phyloP scores from a whole-genome alignment of 2,329 filamentous ascomycete species.

The Fusarium armeniacum region DNA sequence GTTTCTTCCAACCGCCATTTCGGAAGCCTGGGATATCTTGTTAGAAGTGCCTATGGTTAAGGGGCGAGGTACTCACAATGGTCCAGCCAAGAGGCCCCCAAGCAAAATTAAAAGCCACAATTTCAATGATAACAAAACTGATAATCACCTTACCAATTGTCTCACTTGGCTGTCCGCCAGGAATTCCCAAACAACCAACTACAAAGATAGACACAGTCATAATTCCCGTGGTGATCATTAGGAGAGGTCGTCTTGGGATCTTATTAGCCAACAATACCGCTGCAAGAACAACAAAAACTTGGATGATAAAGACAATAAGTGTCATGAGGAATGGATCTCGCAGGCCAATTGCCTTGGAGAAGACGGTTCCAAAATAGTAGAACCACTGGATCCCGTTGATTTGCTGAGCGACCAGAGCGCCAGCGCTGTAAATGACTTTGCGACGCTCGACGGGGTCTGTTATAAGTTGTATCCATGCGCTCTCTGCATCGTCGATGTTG shows the following conservation, averaged over 20 bases:
- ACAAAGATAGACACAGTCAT: constrained; percentile 59
- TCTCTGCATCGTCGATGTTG: constrained; percentile 48
- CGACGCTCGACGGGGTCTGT: constrained; percentile 61
- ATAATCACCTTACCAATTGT: constrained; percentile 58
- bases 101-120: constrained; percentile 61
- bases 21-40: constrained; percentile 52
- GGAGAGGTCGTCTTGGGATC: constrained; percentile 56
- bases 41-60: neutral
- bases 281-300: constrained; percentile 58
- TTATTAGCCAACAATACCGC: constrained; percentile 59
- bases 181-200: constrained; percentile 59
- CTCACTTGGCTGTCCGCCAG: constrained; percentile 46
- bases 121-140: constrained; percentile 59
- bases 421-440: constrained; percentile 61
- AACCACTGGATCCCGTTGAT: constrained; percentile 65
- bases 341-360: constrained; percentile 59
- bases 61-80: constrained; percentile 46
- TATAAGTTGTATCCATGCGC: constrained; percentile 58
- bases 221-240: constrained; percentile 56
- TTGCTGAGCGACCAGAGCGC: constrained; percentile 62
- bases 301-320: constrained; percentile 59
- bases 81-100: constrained; percentile 58
- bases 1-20: constrained; percentile 64
- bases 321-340: constrained; percentile 59
- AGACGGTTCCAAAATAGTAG: constrained; percentile 61